These are phyloP conservation scores for Silene uniflora DNA, from an alignment of 148 eudicot species.

Conservation along the genomic window DNA sequence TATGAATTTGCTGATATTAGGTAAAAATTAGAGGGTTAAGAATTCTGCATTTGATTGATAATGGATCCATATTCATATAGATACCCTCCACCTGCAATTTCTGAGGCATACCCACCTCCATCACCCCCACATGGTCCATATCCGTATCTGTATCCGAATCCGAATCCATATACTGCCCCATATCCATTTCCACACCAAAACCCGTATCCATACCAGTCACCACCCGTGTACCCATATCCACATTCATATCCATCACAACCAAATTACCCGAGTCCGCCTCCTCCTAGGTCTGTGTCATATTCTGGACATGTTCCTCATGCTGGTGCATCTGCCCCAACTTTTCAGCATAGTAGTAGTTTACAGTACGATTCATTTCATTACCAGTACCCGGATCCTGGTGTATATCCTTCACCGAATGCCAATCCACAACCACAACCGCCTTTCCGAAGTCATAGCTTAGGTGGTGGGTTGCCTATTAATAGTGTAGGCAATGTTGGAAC, in stretches of 20 bases:
- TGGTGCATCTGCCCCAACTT: constrained; percentile 27
- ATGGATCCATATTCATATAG: constrained; percentile 56
- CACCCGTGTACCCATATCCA: constrained; percentile 22
- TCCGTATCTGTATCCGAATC: constrained; percentile 16
- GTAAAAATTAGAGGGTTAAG: background rate
- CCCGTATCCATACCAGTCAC: background rate
- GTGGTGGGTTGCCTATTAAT: constrained; percentile 18
- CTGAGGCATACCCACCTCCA: constrained; percentile 21
- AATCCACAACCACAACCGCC: background rate
- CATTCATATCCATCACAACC: constrained; percentile 31
- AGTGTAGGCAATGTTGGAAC: constrained; percentile 12
- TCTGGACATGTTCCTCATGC: constrained; percentile 40
- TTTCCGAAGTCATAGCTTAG: background rate
- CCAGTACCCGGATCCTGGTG: constrained; percentile 2
- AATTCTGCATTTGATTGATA: constrained; percentile 21
- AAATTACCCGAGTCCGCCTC: constrained; percentile 30
- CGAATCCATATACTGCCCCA: constrained; percentile 15
- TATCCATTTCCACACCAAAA: background rate
- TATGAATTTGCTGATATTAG: constrained; percentile 18
- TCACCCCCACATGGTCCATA: constrained; percentile 10
- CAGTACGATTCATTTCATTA: constrained; percentile 37
- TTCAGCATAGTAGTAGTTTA: constrained; percentile 44
- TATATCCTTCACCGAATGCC: background rate
- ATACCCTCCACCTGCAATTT: constrained; percentile 36
- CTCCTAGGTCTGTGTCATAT: constrained; percentile 30